Base-by-base conservation (phyloP, 352 stramenopile genomes). In the Globisporangium sylvaticum region DNA sequence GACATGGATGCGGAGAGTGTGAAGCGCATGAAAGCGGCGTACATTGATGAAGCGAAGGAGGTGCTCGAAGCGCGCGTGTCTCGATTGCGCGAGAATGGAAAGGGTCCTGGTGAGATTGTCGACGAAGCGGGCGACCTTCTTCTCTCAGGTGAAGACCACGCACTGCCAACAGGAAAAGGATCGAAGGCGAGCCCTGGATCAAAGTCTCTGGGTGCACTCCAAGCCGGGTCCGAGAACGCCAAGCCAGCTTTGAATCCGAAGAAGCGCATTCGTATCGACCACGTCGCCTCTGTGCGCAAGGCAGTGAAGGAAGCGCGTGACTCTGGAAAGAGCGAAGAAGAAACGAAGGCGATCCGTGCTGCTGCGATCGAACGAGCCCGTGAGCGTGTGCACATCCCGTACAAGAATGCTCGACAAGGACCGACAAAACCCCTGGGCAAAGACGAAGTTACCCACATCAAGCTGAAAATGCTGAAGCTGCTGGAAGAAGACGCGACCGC, bases 41-140 rank as follows among this genome's bases (percentile, higher is more conserved):
- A 93, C 63, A 95, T 95, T 66, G 87, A 95, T 56, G 87, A 95
- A 72, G 85, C 87, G 2, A 95, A 95, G 66, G 87, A 95, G 69
- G 87, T 95, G 31, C 80, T 95, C 0, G 87, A 95, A 66, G 87
- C 84, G 10, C 81, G 87, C 22, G 87, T 95, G 29, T 91, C 87
- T 20, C 82, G 85, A 20, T 75, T 94, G 73, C 85, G 86, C 32
- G 87, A 95, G 53, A 95, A 86, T 58, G 78, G 83, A 31, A 88
- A 87, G 60, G 79, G 79, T 4, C 79, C 83, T 0, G 76, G 81
- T 25, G 75, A 89, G 62, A 78, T 95, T 58, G 83, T 95, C n/a
- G 87, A 95, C 31, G 85, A 91, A 70, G 87, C 87, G 1, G 87
- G 92, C 27, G 81, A 84, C 60, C 68, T 91, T 58, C 61, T 94